These are phyloP conservation scores for Acer campestre DNA, from an alignment of 345 rosid species.

Conservation along the genomic window DNA sequence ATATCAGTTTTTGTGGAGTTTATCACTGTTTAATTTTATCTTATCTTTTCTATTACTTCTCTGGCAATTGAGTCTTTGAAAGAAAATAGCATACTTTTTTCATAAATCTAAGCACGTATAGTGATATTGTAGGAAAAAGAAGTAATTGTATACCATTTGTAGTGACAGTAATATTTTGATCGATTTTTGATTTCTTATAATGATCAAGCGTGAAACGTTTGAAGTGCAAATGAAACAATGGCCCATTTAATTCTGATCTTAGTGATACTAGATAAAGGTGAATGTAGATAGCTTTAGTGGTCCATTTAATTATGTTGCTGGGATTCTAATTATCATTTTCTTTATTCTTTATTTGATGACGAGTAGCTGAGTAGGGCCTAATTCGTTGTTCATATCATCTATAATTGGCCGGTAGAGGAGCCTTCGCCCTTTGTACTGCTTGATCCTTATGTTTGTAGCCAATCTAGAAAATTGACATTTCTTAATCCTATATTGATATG, in stretches of 20 bases:
- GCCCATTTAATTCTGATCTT: not conserved
- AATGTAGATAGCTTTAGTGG: not conserved
- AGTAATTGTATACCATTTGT: not conserved
- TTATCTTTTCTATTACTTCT: not conserved
- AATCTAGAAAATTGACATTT: not conserved
- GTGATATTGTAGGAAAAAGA: not conserved
- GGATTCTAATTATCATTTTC: not conserved
- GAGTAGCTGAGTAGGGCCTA: not conserved
- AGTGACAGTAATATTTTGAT: not conserved
- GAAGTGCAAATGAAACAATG: not conserved
- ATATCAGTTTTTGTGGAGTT: not conserved
- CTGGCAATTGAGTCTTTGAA: not conserved
- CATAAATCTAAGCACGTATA: not conserved
- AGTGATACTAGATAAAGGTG: not conserved
- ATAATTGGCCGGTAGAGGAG: not conserved
- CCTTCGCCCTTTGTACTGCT: not conserved
- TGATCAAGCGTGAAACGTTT: not conserved
- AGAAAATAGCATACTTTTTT: not conserved
- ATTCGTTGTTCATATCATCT: not conserved
- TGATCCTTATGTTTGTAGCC: not conserved
- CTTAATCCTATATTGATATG: not conserved
- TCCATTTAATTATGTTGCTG: constrained; percentile 2
- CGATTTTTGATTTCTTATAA: not conserved
- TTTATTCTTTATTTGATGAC: not conserved
- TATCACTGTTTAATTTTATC: not conserved